Base-by-base conservation (phyloP, 2,329 filamentous ascomycete genomes). In the Plenodomus biglobosus region DNA sequence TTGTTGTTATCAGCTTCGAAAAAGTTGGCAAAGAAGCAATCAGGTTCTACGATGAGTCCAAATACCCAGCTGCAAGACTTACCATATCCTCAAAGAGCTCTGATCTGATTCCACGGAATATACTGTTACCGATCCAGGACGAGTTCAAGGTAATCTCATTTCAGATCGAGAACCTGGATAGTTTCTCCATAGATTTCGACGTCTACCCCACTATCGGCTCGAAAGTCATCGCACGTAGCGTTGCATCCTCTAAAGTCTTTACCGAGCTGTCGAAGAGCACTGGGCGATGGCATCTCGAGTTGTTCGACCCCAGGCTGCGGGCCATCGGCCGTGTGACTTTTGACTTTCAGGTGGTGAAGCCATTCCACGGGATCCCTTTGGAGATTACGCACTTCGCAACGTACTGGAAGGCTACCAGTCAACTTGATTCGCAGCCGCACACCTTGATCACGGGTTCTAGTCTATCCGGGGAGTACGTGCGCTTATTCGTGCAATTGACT, bases 351-450 rank as follows among this genome's bases (percentile, higher is more conserved):
- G 90, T 97, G 20, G 95, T 99, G 70, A 96, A 96, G 66, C 94
- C 94, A 0, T 99, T 97, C 75, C 85, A 86, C 54, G 92, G 94
- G 7, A 87, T 91, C 52, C 91, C 94, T 3, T 78, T 99, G 18
- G 94, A 99, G 71, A 96, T 99, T 52, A 95, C 94, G 1, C 92
- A 97, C 66, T 99, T 97, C 62, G 94, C 95, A 55, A 97, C 94
- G 0, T 99, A 99, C 73, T 99, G 94, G 94, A 99, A 97, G 73
- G 92, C 92, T 0, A 99, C 94, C 1, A 96, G 91, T 64, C 91
- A 96, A 61, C 82, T 94, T 40, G 90, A 96, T 68, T 85, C 89
- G 42, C 88, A 91, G 39, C 87, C 88, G 19, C 94, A 83, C 65
- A 89, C 90, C 19, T 84, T 97, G 19, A 90, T 99, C 16, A 97